Evolutionary conservation across 495 filamentous ascomycete genomes (phyloP), one percentile per base, ranked within the genome.

Genomic region (Gamarada debralockiae): DNA sequence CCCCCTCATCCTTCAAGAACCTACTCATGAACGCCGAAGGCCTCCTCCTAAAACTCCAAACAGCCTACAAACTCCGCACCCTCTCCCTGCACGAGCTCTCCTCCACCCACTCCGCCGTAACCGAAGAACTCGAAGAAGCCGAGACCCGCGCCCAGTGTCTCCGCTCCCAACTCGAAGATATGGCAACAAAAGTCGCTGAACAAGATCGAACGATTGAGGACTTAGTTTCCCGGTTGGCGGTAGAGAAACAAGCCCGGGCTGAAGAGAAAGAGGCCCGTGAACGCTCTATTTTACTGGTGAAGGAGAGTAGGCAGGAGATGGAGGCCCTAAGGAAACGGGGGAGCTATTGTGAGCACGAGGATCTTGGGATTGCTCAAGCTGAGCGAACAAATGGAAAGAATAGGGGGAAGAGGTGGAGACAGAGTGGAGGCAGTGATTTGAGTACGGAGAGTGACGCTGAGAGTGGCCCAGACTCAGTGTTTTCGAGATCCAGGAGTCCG

Each of bases 111-210:
- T 77, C 76, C 22, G 84, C 83, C 10, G 78, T 82, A 62, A 63
- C 65, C 6, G 89, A 93, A 41, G 90, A 92, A 63, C 67, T 85
- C 2, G 86, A 88, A 48, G 88, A 90, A 61, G 79, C 85, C n/a
- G 76, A 84, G 40, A 85, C 85, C 9, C 73, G 87, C 0, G 74
- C 79, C 12, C 68, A 72, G 27, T 77, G 85, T 55, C 72, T 92
- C 21, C 87, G 85, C 67, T 72, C 74, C 47, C 89, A 95, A 67
- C 72, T 95, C 6, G 85, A 91, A 63, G 82, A 80, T 31, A 85
- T 92, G 82, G 81, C 87, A 1, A 3, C 17, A 6, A 18, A 40
- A 42, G 43, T 57, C 15, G n/a, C 38, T 13, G 74, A 70, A n/a
- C 79, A 82, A 57, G 82, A 83, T 0, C 66, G 71, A 0, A 78